phyloP scores from a whole-genome alignment of 441 rosid species.

The Populus hybrid region DNA sequence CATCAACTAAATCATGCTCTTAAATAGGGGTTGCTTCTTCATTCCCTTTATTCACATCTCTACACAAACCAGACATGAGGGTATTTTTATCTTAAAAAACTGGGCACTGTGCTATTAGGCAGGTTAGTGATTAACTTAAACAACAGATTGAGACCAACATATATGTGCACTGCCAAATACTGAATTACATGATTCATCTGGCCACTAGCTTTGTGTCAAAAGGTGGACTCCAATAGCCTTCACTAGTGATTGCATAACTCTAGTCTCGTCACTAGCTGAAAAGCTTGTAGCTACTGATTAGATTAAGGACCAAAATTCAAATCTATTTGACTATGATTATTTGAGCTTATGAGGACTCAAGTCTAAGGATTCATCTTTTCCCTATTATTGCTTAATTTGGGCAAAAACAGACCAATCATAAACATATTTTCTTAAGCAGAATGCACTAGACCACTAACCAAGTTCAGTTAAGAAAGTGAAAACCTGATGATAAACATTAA shows the following conservation, averaged over 20 bases:
- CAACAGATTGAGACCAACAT: background rate
- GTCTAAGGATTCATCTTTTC: background rate
- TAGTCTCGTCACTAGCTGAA: background rate
- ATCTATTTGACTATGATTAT: background rate
- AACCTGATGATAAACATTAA: background rate
- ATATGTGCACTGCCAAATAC: background rate
- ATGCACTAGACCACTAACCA: too few relatives aligned
- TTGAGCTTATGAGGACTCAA: background rate
- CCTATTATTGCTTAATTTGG: background rate
- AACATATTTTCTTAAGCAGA: too few relatives aligned
- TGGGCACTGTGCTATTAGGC: too few relatives aligned
- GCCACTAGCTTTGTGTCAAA: background rate
- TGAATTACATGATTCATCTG: background rate
- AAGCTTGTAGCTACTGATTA: constrained; percentile 3
- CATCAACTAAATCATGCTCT: too few relatives aligned
- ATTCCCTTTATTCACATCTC: too few relatives aligned
- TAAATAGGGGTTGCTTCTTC: too few relatives aligned
- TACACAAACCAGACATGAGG: too few relatives aligned
- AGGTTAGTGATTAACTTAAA: too few relatives aligned
- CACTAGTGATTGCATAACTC: background rate
- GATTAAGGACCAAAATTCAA: background rate
- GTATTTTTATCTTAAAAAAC: too few relatives aligned
- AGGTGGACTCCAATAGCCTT: background rate
- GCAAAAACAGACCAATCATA: background rate
- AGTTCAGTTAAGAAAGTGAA: too few relatives aligned